Conservation (phyloP, 1,139 yeast genomes). For the Yamadazyma taylorii region DNA sequence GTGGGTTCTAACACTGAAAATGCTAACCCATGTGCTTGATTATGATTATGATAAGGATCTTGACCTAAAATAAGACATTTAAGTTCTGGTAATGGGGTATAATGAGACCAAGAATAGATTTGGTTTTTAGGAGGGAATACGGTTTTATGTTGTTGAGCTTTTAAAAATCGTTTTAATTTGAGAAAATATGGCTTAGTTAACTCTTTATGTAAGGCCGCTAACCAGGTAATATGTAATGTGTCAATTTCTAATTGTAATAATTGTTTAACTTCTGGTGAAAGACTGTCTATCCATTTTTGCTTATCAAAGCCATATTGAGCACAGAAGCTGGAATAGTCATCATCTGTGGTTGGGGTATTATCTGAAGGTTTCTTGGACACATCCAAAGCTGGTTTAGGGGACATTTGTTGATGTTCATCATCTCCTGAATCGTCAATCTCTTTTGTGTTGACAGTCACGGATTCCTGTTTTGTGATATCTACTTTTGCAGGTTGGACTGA, state of each 20-base stretch:
- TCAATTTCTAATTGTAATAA: slow-evolving; percentile 68
- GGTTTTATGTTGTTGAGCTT: slow-evolving; percentile 35
- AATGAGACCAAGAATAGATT: slow-evolving; percentile 91
- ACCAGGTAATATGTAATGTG: slow-evolving; percentile 78
- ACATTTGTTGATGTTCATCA: slow-evolving; percentile 1
- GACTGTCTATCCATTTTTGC: slow-evolving; percentile 50
- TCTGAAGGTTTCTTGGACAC: background rate
- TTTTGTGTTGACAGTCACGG: too few species aligned
- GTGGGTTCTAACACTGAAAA: slow-evolving; percentile 84
- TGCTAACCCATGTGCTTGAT: slow-evolving; percentile 97
- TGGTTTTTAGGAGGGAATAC: slow-evolving; percentile 78
- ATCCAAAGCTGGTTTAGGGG: too few species aligned
- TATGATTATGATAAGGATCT: slow-evolving; percentile 91
- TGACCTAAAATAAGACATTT: slow-evolving; percentile 88
- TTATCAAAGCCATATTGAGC: slow-evolving; percentile 42
- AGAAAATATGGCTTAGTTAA: slow-evolving; percentile 84
- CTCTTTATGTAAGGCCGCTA: slow-evolving; percentile 64
- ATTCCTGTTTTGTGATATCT: too few species aligned
- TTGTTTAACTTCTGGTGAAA: slow-evolving; percentile 52
- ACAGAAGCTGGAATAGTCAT: slow-evolving; percentile 7
- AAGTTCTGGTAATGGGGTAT: slow-evolving; percentile 74
- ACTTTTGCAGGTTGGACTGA: background rate
- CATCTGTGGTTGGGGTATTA: too few species aligned
- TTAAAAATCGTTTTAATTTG: slow-evolving; percentile 62
- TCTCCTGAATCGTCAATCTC: background rate